A percentile compares a stretch with the other conserved stretches of the same genome.
phyloP scores from a whole-genome alignment of 108 stramenopile species.

The Cyclotella sp. region DNA sequence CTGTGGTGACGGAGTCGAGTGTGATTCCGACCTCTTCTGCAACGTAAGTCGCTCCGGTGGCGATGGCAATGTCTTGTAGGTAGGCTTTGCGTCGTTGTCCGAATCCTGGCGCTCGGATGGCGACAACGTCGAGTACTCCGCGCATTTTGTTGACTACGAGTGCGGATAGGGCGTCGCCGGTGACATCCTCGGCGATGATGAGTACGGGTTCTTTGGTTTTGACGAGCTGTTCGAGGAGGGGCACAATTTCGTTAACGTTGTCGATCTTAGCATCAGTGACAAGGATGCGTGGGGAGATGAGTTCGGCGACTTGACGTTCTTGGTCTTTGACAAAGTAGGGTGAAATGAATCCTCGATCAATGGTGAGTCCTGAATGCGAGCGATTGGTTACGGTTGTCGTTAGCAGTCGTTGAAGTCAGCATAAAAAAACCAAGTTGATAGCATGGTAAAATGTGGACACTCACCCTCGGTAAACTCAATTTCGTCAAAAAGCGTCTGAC shows the following conservation, averaged over 20 bases:
- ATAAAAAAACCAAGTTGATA: too few relatives aligned
- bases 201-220: slow-evolving; percentile 96
- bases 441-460: too few relatives aligned
- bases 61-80: slow-evolving; percentile 98
- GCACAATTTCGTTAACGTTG: slow-evolving; percentile 94
- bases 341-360: slow-evolving; percentile 97
- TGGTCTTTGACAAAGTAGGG: slow-evolving; percentile 98
- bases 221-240: slow-evolving; percentile 94
- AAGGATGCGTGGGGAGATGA: slow-evolving; percentile 80
- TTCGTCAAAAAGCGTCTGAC: slow-evolving; percentile 93
- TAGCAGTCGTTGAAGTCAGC: too few relatives aligned
- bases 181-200: slow-evolving; percentile 96
- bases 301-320: slow-evolving; percentile 94
- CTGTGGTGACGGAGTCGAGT: slow-evolving; percentile 90
- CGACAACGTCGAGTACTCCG: slow-evolving; percentile 95
- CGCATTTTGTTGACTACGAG: slow-evolving; percentile 99
- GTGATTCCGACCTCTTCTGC: slow-evolving; percentile 97
- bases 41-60: slow-evolving; percentile 95
- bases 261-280: slow-evolving; percentile 98
- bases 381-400: too few relatives aligned
- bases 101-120: slow-evolving; percentile 97
- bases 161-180: slow-evolving; percentile 96
- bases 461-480: slow-evolving; percentile 98
- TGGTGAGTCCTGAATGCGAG: too few relatives aligned
- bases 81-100: slow-evolving; percentile 94